phyloP scores from a whole-genome alignment of 2,329 filamentous ascomycete species.

The Fusarium nelsonii region DNA sequence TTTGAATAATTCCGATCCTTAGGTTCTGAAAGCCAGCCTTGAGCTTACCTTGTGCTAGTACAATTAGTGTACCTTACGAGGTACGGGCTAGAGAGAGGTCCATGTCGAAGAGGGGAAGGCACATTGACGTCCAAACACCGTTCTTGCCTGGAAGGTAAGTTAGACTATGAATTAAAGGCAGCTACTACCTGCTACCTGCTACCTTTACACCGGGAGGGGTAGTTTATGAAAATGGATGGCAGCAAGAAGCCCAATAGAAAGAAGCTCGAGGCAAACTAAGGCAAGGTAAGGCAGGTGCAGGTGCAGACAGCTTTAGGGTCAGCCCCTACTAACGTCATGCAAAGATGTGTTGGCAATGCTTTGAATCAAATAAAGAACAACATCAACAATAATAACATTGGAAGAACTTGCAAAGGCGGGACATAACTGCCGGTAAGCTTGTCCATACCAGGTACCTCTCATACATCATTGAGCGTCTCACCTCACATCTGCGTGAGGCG shows the following conservation, averaged over 20 bases:
- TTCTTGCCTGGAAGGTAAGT: slow-evolving; percentile 18
- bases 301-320: slow-evolving; percentile 39
- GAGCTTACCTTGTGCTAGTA: not conserved
- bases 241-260: slow-evolving; percentile 37
- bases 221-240: slow-evolving; percentile 29
- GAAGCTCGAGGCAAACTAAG: slow-evolving; percentile 45
- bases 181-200: slow-evolving; percentile 19
- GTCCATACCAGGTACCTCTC: slow-evolving; percentile 40
- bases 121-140: slow-evolving; percentile 24
- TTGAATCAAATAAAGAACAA: slow-evolving; percentile 60
- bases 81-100: slow-evolving; percentile 1
- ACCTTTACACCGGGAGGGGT: slow-evolving; percentile 27
- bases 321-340: slow-evolving; percentile 68
- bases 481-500: slow-evolving; percentile 1
- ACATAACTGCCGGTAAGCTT: slow-evolving; percentile 34
- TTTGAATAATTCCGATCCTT: not conserved
- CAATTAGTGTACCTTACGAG: slow-evolving; percentile 5
- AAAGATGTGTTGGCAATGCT: slow-evolving; percentile 82
- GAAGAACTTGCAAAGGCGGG: slow-evolving; percentile 40
- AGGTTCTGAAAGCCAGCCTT: not conserved
- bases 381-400: slow-evolving; percentile 49
- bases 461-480: slow-evolving; percentile 24
- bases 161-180: not conserved
- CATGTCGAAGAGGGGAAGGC: slow-evolving; percentile 37
- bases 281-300: slow-evolving; percentile 37